These are phyloP conservation scores for Auricularia auricula-judae DNA, from an alignment of 768 basidiomycete species.

Conservation along the genomic window DNA sequence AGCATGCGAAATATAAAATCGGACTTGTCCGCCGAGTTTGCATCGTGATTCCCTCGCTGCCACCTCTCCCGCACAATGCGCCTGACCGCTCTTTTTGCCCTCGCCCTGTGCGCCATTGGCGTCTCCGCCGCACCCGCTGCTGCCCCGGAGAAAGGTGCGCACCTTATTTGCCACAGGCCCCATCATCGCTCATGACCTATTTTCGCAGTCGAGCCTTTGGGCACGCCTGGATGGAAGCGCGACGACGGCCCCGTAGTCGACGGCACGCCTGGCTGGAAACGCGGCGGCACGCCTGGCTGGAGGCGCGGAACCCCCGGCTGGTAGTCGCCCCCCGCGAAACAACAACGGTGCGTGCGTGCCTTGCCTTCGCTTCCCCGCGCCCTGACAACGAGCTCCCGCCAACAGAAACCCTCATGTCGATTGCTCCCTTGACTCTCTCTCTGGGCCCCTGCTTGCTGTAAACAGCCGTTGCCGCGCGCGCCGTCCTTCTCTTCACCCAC, in stretches of 20 bases:
- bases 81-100: background rate
- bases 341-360: background rate
- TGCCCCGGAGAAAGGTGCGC: background rate
- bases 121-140: background rate
- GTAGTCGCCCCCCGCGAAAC: background rate
- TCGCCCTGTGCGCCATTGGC: background rate
- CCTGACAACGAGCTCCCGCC: too few species aligned
- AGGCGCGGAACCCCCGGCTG: background rate
- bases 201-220: background rate
- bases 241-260: background rate
- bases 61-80: background rate
- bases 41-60: background rate
- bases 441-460: too few species aligned
- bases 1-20: too few species aligned
- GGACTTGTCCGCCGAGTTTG: too few species aligned
- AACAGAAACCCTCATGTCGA: too few species aligned
- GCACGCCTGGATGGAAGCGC: background rate
- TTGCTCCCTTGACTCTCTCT: too few species aligned
- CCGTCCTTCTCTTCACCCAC: too few species aligned
- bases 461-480: too few species aligned
- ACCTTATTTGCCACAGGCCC: background rate
- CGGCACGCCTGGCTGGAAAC: background rate
- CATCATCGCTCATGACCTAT: background rate
- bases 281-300: background rate
- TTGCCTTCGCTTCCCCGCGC: background rate